Percentiles rank a stretch among this genome's conserved stretches.
phyloP scores from a whole-genome alignment of 495 filamentous ascomycete genomes.

The Neurospora sp. region DNA sequence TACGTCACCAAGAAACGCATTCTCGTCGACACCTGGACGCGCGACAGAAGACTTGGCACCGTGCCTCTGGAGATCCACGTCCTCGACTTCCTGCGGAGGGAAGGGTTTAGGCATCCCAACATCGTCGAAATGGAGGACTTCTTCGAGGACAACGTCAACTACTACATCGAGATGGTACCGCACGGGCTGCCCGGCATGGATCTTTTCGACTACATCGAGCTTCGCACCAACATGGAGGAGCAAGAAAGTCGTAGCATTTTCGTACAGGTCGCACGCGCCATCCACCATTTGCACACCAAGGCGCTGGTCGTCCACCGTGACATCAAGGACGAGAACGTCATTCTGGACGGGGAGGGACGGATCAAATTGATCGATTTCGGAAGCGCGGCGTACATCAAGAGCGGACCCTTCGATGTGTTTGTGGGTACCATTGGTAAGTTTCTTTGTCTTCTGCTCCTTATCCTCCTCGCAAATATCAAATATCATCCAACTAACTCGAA shows the following conservation, averaged over 20 bases:
- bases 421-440: slow-evolving; percentile 92
- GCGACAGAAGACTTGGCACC: slow-evolving; percentile 88
- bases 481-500: not conserved
- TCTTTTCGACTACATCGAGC: slow-evolving; percentile 96
- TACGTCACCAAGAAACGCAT: slow-evolving; percentile 97
- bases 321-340: slow-evolving; percentile 98
- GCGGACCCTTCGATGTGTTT: slow-evolving; percentile 97
- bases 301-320: slow-evolving; percentile 91
- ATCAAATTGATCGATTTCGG: slow-evolving; percentile 98
- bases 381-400: slow-evolving; percentile 96
- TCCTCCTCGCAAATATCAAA: not conserved
- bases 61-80: slow-evolving; percentile 97
- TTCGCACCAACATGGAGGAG: slow-evolving; percentile 94
- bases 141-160: slow-evolving; percentile 96
- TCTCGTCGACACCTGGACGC: slow-evolving; percentile 96
- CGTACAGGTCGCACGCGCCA: slow-evolving; percentile 76
- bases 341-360: slow-evolving; percentile 87
- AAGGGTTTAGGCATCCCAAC: slow-evolving; percentile 82
- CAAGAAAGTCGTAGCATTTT: slow-evolving; percentile 90
- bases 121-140: slow-evolving; percentile 99
- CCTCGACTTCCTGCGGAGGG: slow-evolving; percentile 81
- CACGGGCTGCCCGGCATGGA: slow-evolving; percentile 98
- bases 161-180: slow-evolving; percentile 98
- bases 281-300: slow-evolving; percentile 86
- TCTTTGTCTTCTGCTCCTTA: not conserved